phyloP scores from a whole-genome alignment of 106 monocot genomes.

The Platanthera zijinensis region DNA sequence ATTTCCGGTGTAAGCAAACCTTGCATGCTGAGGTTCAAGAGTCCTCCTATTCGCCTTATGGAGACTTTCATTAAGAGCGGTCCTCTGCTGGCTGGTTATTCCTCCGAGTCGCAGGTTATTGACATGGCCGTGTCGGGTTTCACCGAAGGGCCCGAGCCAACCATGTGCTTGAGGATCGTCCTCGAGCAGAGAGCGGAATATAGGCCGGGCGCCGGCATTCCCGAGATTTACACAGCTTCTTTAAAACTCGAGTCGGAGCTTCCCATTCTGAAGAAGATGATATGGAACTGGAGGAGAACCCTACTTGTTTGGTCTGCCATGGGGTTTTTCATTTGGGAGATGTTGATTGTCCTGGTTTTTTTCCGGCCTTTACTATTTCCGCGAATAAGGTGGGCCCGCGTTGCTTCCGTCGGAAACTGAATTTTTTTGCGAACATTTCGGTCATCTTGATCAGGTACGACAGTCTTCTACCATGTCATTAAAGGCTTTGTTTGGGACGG shows the following conservation, averaged over 20 bases:
- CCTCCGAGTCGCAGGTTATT: constrained; percentile 62
- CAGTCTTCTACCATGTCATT: neutral
- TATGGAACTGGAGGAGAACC: constrained; percentile 82
- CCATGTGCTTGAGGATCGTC: constrained; percentile 37
- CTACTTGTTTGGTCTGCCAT: constrained; percentile 55
- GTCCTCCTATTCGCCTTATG: constrained; percentile 45
- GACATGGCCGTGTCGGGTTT: constrained; percentile 53
- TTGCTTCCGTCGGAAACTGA: neutral
- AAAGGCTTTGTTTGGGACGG: neutral
- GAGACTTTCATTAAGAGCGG: constrained; percentile 54
- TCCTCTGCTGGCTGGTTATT: constrained; percentile 52
- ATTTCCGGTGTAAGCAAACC: constrained; percentile 41
- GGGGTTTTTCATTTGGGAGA: constrained; percentile 45
- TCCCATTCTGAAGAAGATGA: constrained; percentile 47
- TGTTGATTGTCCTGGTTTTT: constrained; percentile 48
- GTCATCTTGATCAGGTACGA: neutral
- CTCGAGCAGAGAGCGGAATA: constrained; percentile 67
- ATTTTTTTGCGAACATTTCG: neutral
- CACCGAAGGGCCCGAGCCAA: constrained; percentile 37
- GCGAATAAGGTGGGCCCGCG: constrained; percentile 2
- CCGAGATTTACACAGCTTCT: constrained; percentile 76
- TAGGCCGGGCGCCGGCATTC: constrained; percentile 57
- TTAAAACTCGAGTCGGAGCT: constrained; percentile 59
- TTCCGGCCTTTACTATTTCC: constrained; percentile 59
- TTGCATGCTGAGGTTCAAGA: constrained; percentile 83